These are phyloP conservation scores for Aspergillus vadensis DNA, from an alignment of 2,329 filamentous ascomycete genomes.

Conservation along the genomic window DNA sequence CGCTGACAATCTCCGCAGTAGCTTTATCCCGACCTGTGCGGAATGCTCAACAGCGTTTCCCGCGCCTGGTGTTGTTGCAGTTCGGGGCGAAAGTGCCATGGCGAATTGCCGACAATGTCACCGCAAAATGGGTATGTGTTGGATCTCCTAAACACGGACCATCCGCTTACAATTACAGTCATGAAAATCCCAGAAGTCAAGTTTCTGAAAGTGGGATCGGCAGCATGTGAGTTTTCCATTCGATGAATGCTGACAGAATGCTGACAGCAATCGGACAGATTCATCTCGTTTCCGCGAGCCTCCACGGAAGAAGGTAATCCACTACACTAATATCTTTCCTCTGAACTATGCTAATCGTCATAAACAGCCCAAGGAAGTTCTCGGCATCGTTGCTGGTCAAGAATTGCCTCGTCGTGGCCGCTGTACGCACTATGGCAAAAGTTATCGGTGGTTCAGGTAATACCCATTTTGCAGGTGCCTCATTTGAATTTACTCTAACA, in stretches of 20 bases:
- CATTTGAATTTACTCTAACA: no score
- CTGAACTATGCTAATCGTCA: background rate
- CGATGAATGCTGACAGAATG: background rate
- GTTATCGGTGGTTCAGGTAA: slow-evolving; percentile 56
- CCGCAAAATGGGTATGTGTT: slow-evolving; percentile 65
- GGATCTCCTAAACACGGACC: background rate
- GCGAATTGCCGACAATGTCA: slow-evolving; percentile 81
- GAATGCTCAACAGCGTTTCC: slow-evolving; percentile 71
- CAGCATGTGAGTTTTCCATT: slow-evolving; percentile 43
- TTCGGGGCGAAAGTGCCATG: slow-evolving; percentile 71
- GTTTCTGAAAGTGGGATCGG: slow-evolving; percentile 70
- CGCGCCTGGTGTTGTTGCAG: slow-evolving; percentile 65
- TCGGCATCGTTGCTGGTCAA: slow-evolving; percentile 58
- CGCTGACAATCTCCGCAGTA: slow-evolving; percentile 51
- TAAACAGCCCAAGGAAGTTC: slow-evolving; percentile 49
- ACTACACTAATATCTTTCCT: background rate
- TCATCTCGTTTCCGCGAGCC: slow-evolving; percentile 33
- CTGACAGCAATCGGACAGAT: slow-evolving; percentile 19
- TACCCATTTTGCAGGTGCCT: no score
- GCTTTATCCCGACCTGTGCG: slow-evolving; percentile 76
- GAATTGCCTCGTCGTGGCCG: slow-evolving; percentile 56
- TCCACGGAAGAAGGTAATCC: slow-evolving; percentile 41
- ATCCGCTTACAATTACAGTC: slow-evolving; percentile 36
- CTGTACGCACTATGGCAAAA: slow-evolving; percentile 58
- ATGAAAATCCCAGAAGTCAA: slow-evolving; percentile 78